Evolutionary conservation across 768 basidiomycete genomes (phyloP).

Genomic region (Boletus sp.): DNA sequence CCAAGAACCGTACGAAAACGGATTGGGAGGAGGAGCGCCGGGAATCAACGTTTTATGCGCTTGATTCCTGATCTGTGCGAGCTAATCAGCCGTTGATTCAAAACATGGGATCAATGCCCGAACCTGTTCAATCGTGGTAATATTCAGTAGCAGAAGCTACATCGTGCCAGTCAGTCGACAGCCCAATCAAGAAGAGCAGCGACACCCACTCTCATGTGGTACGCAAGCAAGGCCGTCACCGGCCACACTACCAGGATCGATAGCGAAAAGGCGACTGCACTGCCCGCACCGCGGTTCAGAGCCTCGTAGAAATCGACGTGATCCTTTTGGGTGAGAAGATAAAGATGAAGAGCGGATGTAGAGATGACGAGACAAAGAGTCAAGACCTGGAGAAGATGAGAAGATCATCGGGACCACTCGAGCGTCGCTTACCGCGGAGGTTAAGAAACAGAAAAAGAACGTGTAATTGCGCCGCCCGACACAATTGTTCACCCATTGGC

Average conservation of each 20-base stretch:
- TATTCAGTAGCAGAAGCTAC: constrained; percentile 78
- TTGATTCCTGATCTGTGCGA: constrained; percentile 73
- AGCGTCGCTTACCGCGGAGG: constrained; percentile 59
- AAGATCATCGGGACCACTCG: not conserved
- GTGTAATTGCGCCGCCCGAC: constrained; percentile 94
- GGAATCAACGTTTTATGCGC: constrained; percentile 71
- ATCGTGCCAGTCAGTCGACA: constrained; percentile 1
- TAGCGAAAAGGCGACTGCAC: constrained; percentile 76
- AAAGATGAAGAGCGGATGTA: constrained; percentile 82
- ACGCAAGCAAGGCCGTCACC: constrained; percentile 71
- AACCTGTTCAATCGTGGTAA: constrained; percentile 96
- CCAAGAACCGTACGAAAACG: constrained; percentile 82
- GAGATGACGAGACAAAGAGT: constrained; percentile 74
- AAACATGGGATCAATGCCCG: constrained; percentile 27
- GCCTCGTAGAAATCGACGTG: constrained; percentile 48
- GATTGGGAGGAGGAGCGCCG: constrained; percentile 72
- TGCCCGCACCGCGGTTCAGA: constrained; percentile 58
- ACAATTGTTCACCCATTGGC: constrained; percentile 93
- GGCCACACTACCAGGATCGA: constrained; percentile 80
- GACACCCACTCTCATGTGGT: constrained; percentile 79
- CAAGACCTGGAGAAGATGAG: constrained; percentile 49
- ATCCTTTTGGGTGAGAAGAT: constrained; percentile 56
- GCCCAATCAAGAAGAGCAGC: not conserved
- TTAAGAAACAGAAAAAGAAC: constrained; percentile 84
- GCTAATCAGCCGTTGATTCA: constrained; percentile 6